A percentile compares a stretch with the other conserved stretches of the same genome.
Conservation (phyloP, 1,284 basidiomycete genomes). For the Ustilago vetiveriae region DNA sequence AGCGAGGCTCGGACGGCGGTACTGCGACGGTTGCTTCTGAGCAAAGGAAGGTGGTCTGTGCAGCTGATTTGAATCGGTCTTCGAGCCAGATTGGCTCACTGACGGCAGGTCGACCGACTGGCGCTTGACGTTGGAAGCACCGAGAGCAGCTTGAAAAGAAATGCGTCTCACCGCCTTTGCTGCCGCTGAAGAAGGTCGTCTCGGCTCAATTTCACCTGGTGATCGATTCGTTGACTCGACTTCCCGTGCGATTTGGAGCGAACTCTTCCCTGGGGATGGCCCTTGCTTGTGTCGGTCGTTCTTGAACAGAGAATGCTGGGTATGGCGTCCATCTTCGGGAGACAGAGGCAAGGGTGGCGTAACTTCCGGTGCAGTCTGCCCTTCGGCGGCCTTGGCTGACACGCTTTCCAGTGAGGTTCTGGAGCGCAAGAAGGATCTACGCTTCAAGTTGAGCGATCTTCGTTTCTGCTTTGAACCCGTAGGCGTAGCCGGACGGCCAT, state of each 20-base stretch:
- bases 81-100: not conserved
- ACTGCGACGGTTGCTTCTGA: not conserved
- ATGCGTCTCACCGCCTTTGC: conserved; percentile 9
- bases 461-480: conserved; percentile 29
- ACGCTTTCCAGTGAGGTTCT: conserved; percentile 32
- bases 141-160: conserved; percentile 14
- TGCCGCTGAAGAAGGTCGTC: not conserved
- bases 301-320: not conserved
- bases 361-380: not conserved
- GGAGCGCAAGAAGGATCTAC: conserved; percentile 37
- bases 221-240: not conserved
- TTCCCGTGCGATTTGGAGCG: conserved; percentile 24
- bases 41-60: not conserved
- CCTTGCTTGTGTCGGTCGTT: conserved; percentile 6
- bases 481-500: conserved; percentile 5
- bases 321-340: not conserved
- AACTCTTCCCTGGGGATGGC: conserved; percentile 4
- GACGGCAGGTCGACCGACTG: conserved; percentile 5
- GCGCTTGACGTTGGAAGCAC: not conserved
- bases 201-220: not conserved
- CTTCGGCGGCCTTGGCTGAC: conserved; percentile 1
- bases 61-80: not conserved
- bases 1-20: conserved; percentile 3
- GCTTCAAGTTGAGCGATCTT: conserved; percentile 34
- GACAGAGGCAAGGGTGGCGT: conserved; percentile 22